Base-by-base conservation (phyloP, 2,329 filamentous ascomycete genomes). In the Ampelomyces quisqualis region DNA sequence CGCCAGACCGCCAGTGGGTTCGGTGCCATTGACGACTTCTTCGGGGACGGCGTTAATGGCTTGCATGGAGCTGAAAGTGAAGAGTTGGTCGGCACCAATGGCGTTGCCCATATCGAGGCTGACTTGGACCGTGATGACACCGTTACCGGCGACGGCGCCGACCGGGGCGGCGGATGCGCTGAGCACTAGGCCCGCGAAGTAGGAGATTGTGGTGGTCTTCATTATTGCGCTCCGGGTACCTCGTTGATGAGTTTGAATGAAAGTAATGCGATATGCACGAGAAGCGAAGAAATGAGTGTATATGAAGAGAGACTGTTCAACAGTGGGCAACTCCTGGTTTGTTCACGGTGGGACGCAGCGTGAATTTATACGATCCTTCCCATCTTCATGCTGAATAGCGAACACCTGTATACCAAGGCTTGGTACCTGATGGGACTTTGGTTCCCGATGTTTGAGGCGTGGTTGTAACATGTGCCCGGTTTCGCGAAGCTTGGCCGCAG, bases 61-160 rank as follows among this genome's bases (percentile, higher is more conserved):
- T 62, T 73, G 78, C 45, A 68, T 75, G 6, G 74, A 77, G 35
- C 74, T 78, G 67, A 78, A 80, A 33, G 43, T 34, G 45, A 63
- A 64, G 33, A 59, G 45, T 7, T 58, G 50, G 24, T 39, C 37
- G 3, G 34, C 47, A 10, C 40, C 47, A n/a, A 47, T 20, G 9
- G 30, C 42, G 7, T 38, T 40, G 13, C 29, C 40, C 17, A 60
- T 45, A 27, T 61, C 49, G 49, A 61, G 51, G 42, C 43, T 47
- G 45, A 58, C 33, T 45, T 43, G 39, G 31, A 53, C 21, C 31
- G 40, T 30, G 23, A 58, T 36, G 28, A 38, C 38, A 14, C 56
- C 55, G 22, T 43, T 51, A 19, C 21, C 26, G 19, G 34, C 24
- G 18, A 49, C 34, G 22, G 49, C 49, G n/a, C n/a, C n/a, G 7